These are phyloP conservation scores for Hordeum pubiflorum DNA, from an alignment of 202 grass and related monocot species.

Conservation along the genomic window DNA sequence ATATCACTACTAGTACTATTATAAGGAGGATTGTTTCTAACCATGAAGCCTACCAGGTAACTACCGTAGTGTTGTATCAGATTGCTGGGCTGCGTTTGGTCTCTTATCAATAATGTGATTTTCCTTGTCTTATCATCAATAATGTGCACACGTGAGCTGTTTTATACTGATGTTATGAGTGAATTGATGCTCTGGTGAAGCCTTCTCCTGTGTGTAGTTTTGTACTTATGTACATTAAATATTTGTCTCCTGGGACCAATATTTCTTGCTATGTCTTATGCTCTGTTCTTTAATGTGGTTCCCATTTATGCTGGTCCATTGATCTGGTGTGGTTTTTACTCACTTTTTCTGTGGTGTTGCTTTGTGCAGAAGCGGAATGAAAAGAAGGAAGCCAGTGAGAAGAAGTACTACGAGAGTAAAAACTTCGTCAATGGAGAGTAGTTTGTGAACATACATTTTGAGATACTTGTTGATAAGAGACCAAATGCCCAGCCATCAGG, in stretches of 20 bases:
- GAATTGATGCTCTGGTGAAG: neutral
- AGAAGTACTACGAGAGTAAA: conserved; percentile 78
- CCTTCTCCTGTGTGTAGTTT: neutral
- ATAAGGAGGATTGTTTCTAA: conserved; percentile 96
- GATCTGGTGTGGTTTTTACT: conserved; percentile 16
- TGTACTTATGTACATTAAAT: neutral
- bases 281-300: neutral
- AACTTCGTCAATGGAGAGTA: conserved; percentile 61
- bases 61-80: neutral
- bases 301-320: conserved; percentile 20
- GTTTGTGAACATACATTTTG: conserved; percentile 12
- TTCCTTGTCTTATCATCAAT: conserved; percentile 9
- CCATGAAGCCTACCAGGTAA: conserved; percentile 98
- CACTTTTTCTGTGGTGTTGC: neutral
- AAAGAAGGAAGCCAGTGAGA: conserved; percentile 98
- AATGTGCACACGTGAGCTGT: neutral
- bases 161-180: conserved; percentile 9
- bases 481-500: neutral
- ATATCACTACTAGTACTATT: conserved; percentile 93
- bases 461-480: too few relatives aligned
- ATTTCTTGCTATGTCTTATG: neutral
- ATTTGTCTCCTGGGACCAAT: conserved; percentile 5
- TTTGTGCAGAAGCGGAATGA: conserved; percentile 81
- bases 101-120: neutral
- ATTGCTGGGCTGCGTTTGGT: neutral